phyloP scores from a whole-genome alignment of 2,329 filamentous ascomycete genomes.

The Colletotrichum acutatum region DNA sequence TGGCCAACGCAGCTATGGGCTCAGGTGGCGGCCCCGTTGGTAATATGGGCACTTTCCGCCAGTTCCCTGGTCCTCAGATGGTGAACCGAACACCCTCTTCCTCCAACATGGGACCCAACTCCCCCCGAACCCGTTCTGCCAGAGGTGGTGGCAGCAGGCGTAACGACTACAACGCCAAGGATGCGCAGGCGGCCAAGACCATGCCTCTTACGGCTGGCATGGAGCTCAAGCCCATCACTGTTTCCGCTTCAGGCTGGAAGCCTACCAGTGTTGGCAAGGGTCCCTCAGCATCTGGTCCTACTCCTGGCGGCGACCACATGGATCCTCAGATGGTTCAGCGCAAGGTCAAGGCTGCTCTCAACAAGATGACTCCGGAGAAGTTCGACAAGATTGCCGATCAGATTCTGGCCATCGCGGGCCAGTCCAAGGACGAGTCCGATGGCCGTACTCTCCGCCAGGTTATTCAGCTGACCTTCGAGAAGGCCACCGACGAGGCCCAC shows the following conservation, averaged over 20 bases:
- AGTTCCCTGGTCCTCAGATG: conserved; percentile 72
- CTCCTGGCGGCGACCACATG: conserved; percentile 67
- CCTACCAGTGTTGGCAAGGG: conserved; percentile 74
- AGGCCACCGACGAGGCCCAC: conserved; percentile 97
- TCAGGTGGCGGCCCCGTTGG: conserved; percentile 23
- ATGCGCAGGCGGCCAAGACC: conserved; percentile 79
- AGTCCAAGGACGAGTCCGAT: conserved; percentile 95
- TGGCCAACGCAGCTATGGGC: conserved; percentile 63
- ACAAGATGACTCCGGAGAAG: conserved; percentile 99
- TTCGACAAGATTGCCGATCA: conserved; percentile 96
- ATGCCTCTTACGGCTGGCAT: conserved; percentile 91
- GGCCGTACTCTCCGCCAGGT: conserved; percentile 96
- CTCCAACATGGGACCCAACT: conserved; percentile 71
- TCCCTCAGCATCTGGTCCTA: conserved; percentile 45
- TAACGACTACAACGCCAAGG: conserved; percentile 65
- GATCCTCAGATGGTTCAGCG: conserved; percentile 94
- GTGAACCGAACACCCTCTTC: conserved; percentile 70
- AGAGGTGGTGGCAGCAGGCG: conserved; percentile 70
- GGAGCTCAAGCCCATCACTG: conserved; percentile 82
- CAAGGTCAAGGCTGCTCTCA: conserved; percentile 97
- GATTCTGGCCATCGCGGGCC: conserved; percentile 89
- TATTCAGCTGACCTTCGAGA: conserved; percentile 98
- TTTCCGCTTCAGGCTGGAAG: conserved; percentile 87
- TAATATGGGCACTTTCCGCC: conserved; percentile 49
- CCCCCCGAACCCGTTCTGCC: conserved; percentile 75